Evolutionary conservation across 306 rosid genomes (phyloP).

Genomic region (Cicer chorassanicum): DNA sequence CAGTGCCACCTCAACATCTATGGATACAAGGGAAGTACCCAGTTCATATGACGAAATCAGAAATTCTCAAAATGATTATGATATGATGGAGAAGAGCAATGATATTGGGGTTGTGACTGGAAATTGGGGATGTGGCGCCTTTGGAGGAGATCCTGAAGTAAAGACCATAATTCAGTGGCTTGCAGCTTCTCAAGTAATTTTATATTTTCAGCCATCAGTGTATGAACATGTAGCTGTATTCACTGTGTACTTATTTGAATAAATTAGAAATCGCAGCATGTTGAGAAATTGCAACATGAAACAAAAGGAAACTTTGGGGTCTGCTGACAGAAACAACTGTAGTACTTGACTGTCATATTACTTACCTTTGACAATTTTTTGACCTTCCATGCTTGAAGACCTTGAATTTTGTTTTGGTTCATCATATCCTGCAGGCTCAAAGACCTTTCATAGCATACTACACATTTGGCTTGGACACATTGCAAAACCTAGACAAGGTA

Average conservation of each 20-base stretch:
- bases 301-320: neutral
- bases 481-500: constrained; percentile 78
- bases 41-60: constrained; percentile 38
- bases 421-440: constrained; percentile 61
- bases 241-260: constrained; percentile 12
- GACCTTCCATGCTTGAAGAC: constrained; percentile 10
- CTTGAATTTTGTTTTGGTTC: constrained; percentile 36
- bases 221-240: constrained; percentile 1
- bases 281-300: neutral
- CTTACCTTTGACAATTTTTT: constrained; percentile 19
- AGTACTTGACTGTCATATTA: neutral
- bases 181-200: constrained; percentile 91
- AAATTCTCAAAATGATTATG: constrained; percentile 46
- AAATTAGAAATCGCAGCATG: neutral
- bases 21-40: constrained; percentile 45
- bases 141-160: constrained; percentile 94
- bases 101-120: constrained; percentile 85
- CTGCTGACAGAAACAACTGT: neutral
- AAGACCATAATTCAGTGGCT: constrained; percentile 93
- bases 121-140: constrained; percentile 98
- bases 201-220: constrained; percentile 31
- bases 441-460: constrained; percentile 83
- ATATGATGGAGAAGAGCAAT: constrained; percentile 39
- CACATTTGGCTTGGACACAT: constrained; percentile 60
- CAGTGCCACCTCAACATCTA: constrained; percentile 44